Conservation (phyloP, 2,329 filamentous ascomycete genomes). For the Phaeosphaeriaceae sp. region DNA sequence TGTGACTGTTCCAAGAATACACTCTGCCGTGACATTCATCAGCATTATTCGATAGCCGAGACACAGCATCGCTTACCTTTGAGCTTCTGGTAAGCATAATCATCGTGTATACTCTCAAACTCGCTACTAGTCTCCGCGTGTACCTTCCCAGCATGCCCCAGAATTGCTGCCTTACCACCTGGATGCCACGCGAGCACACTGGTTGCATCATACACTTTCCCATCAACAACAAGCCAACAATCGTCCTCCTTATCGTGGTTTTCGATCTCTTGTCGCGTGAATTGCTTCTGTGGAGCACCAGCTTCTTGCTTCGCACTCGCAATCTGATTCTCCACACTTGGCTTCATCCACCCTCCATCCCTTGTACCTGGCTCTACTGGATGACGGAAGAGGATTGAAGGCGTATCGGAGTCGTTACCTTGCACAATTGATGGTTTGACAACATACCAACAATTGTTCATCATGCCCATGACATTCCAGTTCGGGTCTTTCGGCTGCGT, state of each 20-base stretch:
- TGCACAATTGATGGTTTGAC: conserved; percentile 52
- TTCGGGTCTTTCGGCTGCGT: conserved; percentile 56
- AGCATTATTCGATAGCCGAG: not conserved
- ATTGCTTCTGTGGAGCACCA: conserved; percentile 58
- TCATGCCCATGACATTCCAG: conserved; percentile 64
- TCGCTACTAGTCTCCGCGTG: conserved; percentile 59
- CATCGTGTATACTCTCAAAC: conserved; percentile 61
- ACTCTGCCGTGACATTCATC: conserved; percentile 49
- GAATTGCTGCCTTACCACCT: conserved; percentile 61
- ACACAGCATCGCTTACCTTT: conserved; percentile 39
- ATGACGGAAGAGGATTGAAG: conserved; percentile 30
- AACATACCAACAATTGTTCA: conserved; percentile 63
- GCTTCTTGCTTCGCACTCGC: conserved; percentile 55
- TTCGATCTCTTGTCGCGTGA: conserved; percentile 63
- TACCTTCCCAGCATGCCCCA: conserved; percentile 60
- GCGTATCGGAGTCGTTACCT: conserved; percentile 38
- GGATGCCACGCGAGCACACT: conserved; percentile 67
- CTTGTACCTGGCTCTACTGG: conserved; percentile 14
- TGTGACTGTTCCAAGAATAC: conserved; percentile 58
- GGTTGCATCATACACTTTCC: conserved; percentile 70
- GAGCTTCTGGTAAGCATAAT: conserved; percentile 59
- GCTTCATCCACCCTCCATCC: conserved; percentile 53
- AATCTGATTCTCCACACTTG: conserved; percentile 55
- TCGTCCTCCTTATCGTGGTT: conserved; percentile 37
- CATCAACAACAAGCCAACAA: conserved; percentile 71